Evolutionary conservation across 441 rosid species (phyloP), one percentile per base, ranked within the genome.

Genomic region (Gossypium laxum): DNA sequence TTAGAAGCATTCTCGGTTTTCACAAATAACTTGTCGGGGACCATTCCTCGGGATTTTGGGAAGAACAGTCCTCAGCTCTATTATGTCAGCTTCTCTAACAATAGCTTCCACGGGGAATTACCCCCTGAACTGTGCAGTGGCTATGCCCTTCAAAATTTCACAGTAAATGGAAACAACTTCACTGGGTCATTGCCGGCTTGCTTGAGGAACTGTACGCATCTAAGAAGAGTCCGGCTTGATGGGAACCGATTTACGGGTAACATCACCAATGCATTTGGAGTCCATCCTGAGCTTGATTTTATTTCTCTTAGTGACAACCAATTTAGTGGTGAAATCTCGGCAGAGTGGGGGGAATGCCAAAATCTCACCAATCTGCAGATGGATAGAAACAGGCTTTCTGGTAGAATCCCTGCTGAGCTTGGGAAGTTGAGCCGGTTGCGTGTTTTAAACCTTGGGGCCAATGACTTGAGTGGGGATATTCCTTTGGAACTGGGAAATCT

Each of bases 71-170:
- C 79, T 59, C 10, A 30, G n/a, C 58, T 85, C 78, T 0, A 0
- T 12, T 69, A 63, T 74, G 91, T 82, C 17, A 82, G 95, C 82
- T 86, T 89, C 73, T 80, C 92, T 0, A 61, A 80, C 80, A 89
- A 89, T 82, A 85, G 85, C 75, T 89, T 89, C 82, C 28, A 75
- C 0, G 92, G 91, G 38, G 87, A 85, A 72, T 71, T 89, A 76
- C 91, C 92, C 0, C 81, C 75, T 2, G 85, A 85, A n/a, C 22
- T 87, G 41, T 89, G 95, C 73, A 84, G 87, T 11, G 80, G 86
- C n/a, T 67, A 77, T 17, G 71, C 67, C 60, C 87, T 89, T 8
- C 21, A 71, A 64, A 18, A 76, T 3, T 54, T 89, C 21, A 77
- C 84, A 0, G 83, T 82, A 15, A 82, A 85, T 67, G 77, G 51